phyloP scores from a whole-genome alignment of 331 rosid species.

The Rhamnella rubrinervis region DNA sequence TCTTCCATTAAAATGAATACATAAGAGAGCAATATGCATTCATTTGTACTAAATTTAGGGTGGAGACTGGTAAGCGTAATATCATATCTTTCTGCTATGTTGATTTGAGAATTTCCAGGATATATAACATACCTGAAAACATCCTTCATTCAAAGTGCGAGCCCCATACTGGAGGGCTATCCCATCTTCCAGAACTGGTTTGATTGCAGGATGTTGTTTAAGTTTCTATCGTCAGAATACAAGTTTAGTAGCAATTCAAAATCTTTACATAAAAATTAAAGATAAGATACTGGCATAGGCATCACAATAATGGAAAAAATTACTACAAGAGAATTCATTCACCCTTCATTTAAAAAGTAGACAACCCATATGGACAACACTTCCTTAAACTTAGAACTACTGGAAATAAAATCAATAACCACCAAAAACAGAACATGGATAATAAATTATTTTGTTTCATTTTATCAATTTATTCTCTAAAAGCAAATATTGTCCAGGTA shows the following conservation, averaged over 20 bases:
- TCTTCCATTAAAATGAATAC: neutral
- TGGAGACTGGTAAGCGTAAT: neutral
- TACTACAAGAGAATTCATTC: too few relatives aligned
- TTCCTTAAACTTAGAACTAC: too few relatives aligned
- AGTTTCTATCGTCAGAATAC: constrained; percentile 54
- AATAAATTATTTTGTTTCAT: too few relatives aligned
- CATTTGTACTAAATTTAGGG: constrained; percentile 11
- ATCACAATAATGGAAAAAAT: too few relatives aligned
- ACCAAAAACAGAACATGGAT: too few relatives aligned
- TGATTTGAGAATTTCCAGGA: constrained; percentile 12
- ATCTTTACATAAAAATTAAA: neutral
- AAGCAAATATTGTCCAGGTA: too few relatives aligned
- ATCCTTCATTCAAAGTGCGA: constrained; percentile 94
- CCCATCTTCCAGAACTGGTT: constrained; percentile 76
- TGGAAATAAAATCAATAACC: too few relatives aligned
- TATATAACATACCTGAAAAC: constrained; percentile 70
- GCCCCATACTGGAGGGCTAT: constrained; percentile 89
- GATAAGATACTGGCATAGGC: constrained; percentile 1
- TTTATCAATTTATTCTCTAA: too few relatives aligned
- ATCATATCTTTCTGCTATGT: constrained; percentile 7
- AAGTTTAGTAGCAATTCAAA: neutral
- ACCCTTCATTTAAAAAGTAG: too few relatives aligned
- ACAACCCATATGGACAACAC: too few relatives aligned
- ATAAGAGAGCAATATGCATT: constrained; percentile 12
- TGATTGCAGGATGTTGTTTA: constrained; percentile 87